Evolutionary conservation across 1,139 yeast species (phyloP).

Genomic region (Debaryomycetaceae sp.): DNA sequence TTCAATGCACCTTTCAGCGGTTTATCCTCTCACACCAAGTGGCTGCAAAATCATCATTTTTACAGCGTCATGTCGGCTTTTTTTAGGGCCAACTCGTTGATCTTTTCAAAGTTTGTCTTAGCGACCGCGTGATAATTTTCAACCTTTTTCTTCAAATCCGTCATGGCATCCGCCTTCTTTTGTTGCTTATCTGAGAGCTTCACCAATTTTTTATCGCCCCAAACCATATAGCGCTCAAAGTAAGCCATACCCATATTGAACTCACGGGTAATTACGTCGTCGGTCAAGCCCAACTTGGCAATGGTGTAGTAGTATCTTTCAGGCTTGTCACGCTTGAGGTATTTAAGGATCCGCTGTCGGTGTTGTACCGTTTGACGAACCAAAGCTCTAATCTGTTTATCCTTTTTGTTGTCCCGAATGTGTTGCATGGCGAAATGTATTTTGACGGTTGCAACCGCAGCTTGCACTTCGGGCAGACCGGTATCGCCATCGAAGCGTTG

Average conservation of each 20-base stretch:
- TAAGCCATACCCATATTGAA: conserved; percentile 78
- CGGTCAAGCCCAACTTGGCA: conserved; percentile 79
- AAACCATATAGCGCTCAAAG: conserved; percentile 76
- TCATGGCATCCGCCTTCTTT: conserved; percentile 20
- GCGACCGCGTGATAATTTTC: conserved; percentile 30
- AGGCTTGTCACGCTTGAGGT: conserved; percentile 70
- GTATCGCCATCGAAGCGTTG: conserved; percentile 82
- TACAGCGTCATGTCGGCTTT: no score
- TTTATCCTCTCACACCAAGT: no score
- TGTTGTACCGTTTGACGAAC: conserved; percentile 80
- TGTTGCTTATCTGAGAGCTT: conserved; percentile 33
- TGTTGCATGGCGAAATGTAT: conserved; percentile 75
- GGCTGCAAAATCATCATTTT: no score
- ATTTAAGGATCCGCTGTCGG: conserved; percentile 74
- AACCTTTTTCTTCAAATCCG: conserved; percentile 32
- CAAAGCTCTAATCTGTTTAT: conserved; percentile 54
- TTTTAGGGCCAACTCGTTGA: conserved; percentile 8
- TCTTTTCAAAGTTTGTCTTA: conserved; percentile 22
- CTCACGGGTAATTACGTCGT: conserved; percentile 65
- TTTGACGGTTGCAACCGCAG: conserved; percentile 76
- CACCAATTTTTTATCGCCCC: conserved; percentile 49
- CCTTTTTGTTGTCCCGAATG: conserved; percentile 63
- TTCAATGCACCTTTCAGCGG: no score
- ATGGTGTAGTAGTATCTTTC: conserved; percentile 77
- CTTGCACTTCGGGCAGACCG: conserved; percentile 92